Evolutionary conservation across 2,329 filamentous ascomycete species (phyloP), one percentile per base, ranked within the genome.

Genomic region (Celoporthe dispersa): DNA sequence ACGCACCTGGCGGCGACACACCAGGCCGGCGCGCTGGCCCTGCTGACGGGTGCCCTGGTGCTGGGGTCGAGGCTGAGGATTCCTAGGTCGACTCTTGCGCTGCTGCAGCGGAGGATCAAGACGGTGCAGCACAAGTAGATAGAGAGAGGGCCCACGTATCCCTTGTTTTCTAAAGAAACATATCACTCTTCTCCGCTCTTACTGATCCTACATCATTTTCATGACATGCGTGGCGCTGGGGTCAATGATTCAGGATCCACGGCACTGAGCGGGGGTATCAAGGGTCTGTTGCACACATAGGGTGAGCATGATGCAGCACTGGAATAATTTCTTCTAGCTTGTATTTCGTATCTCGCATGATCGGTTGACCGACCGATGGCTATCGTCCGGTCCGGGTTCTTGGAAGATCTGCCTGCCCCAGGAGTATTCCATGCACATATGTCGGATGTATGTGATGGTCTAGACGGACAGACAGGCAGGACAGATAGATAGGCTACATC

Each of bases 1-100:
- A 92, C 91, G 2, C 91, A 92, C 72, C 84, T 99, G 12, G 96
- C 95, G 0, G 94, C 95, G 3, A 90, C 93, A 9, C 96, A 99
- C 80, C 96, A 99, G 81, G 96, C 96, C 1, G 95, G 96, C 53
- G 93, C 91, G 71, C 82, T 99, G 74, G 93, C 93, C 2, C 84
- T 99, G 28, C 82, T 99, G 71, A 97, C 93, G 0, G 94, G 93
- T 60, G 91, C 91, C 0, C 83, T 97, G 31, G 86, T 98, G 0
- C 83, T 98, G 51, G 93, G 92, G 14, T 94, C 91, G 75, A 87
- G 94, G 55, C 81, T 97, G 68, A 92, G 92, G 81, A 85, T 94
- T 67, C 92, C 94, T 1, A 89, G 85, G 74, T 83, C 89, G 39
- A 89, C 89, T 1, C 80, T 91, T 64, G 85, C 84, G 67, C 77